Evolutionary conservation across 2,329 filamentous ascomycete species (phyloP).

Genomic region (Venturia effusa): DNA sequence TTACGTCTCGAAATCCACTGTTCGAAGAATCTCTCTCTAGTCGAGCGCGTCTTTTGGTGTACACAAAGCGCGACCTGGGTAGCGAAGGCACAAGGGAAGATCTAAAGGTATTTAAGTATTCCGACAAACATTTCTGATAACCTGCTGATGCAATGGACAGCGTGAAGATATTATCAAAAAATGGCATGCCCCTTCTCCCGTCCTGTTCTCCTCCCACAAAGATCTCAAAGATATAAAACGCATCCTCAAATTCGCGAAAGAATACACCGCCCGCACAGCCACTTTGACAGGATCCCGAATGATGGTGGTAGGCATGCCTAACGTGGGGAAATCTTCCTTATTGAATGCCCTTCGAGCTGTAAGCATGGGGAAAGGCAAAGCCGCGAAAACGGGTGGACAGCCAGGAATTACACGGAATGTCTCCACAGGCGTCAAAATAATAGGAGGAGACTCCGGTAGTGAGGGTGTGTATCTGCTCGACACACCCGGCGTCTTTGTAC

Average conservation of each 20-base stretch:
- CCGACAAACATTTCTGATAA: background rate
- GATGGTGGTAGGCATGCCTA: slow-evolving; percentile 93
- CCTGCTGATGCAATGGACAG: slow-evolving; percentile 16
- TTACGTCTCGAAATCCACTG: slow-evolving; percentile 80
- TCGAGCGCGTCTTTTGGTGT: slow-evolving; percentile 69
- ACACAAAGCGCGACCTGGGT: slow-evolving; percentile 79
- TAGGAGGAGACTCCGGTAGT: slow-evolving; percentile 40
- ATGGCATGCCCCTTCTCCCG: slow-evolving; percentile 43
- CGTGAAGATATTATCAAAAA: slow-evolving; percentile 39
- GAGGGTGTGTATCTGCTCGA: slow-evolving; percentile 75
- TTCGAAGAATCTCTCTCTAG: slow-evolving; percentile 70
- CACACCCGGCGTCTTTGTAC: slow-evolving; percentile 90
- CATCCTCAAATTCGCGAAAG: slow-evolving; percentile 41
- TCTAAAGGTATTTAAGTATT: slow-evolving; percentile 26
- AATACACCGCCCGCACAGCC: slow-evolving; percentile 37
- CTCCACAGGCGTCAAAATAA: slow-evolving; percentile 70
- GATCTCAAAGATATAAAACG: slow-evolving; percentile 33
- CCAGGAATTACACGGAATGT: slow-evolving; percentile 87
- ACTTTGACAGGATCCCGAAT: slow-evolving; percentile 72
- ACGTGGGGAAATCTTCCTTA: slow-evolving; percentile 92
- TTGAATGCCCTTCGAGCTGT: slow-evolving; percentile 70
- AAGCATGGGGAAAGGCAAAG: slow-evolving; percentile 59
- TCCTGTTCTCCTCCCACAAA: slow-evolving; percentile 43
- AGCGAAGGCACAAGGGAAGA: slow-evolving; percentile 30
- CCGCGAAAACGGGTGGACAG: slow-evolving; percentile 70